phyloP scores from a whole-genome alignment of 2,329 filamentous ascomycete species.

The Monilinia laxa region DNA sequence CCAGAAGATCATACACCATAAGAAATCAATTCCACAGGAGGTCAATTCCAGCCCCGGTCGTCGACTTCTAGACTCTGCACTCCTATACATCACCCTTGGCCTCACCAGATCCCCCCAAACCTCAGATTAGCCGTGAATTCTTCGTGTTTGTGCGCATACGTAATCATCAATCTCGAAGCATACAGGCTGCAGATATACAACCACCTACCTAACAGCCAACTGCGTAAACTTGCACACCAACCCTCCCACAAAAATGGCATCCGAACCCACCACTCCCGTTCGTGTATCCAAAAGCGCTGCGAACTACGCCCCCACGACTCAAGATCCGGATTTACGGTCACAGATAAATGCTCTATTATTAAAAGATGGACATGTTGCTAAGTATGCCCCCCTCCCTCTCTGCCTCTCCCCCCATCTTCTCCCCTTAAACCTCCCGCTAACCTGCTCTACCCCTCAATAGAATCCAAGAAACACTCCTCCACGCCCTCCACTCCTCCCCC shows the following conservation, averaged over 20 bases:
- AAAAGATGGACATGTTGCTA: slow-evolving; percentile 57
- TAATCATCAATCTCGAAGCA: not conserved
- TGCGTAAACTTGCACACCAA: not conserved
- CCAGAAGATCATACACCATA: not conserved
- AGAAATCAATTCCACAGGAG: not conserved
- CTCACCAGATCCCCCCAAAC: not conserved
- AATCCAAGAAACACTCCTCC: slow-evolving; percentile 64
- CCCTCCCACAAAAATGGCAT: slow-evolving; percentile 28
- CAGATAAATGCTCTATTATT: slow-evolving; percentile 61
- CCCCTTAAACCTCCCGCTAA: slow-evolving; percentile 7
- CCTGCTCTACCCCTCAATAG: slow-evolving; percentile 42
- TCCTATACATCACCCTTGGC: not conserved
- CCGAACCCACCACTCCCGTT: slow-evolving; percentile 49
- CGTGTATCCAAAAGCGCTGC: slow-evolving; percentile 57
- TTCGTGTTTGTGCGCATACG: not conserved
- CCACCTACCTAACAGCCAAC: not conserved
- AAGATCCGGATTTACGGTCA: slow-evolving; percentile 61
- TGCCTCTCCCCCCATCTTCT: too few species aligned
- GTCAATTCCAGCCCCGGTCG: not conserved
- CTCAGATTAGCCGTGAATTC: too few species aligned
- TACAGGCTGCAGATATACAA: not conserved
- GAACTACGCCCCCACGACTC: slow-evolving; percentile 58
- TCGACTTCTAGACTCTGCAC: not conserved
- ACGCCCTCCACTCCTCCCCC: slow-evolving; percentile 58
- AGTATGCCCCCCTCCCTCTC: slow-evolving; percentile 44